phyloP scores from a whole-genome alignment of 441 rosid species.

The Pelargonium citronellum region DNA sequence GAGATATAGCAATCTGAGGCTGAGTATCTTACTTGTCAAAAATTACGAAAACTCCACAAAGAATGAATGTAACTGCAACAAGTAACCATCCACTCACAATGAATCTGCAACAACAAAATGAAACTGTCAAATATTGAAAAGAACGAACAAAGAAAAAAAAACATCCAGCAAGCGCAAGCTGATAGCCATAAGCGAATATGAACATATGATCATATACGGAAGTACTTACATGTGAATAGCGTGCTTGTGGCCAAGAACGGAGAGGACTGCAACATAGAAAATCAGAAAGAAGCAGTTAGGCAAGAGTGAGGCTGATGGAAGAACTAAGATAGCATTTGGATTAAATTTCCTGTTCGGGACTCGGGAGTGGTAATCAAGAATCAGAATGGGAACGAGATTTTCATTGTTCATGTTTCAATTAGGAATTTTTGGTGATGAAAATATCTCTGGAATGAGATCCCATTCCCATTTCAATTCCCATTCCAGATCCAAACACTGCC shows the following conservation, averaged over 20 bases:
- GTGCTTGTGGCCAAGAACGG: conserved; percentile 60
- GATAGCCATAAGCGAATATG: too few relatives aligned
- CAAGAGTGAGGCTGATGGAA: conserved; percentile 2
- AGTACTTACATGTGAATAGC: conserved; percentile 64
- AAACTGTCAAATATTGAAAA: not conserved
- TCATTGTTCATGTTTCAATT: too few relatives aligned
- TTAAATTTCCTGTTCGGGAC: too few relatives aligned
- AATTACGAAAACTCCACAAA: conserved; percentile 70
- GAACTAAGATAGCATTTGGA: too few relatives aligned
- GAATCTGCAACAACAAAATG: conserved; percentile 44
- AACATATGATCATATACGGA: not conserved
- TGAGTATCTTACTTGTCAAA: conserved; percentile 62
- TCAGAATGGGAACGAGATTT: too few relatives aligned
- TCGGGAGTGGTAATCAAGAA: too few relatives aligned
- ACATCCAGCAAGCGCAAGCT: not conserved
- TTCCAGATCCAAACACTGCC: not conserved
- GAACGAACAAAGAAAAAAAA: not conserved
- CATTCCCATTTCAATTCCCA: too few relatives aligned
- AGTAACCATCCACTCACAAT: conserved; percentile 84
- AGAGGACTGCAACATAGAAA: conserved; percentile 47
- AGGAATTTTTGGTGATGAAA: too few relatives aligned
- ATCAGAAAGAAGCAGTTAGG: conserved; percentile 16
- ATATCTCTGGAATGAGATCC: too few relatives aligned
- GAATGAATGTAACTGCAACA: conserved; percentile 77
- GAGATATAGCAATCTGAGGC: not conserved